Percentiles rank a stretch among this genome's conserved stretches.
Evolutionary conservation across 1,284 basidiomycete species (phyloP).

Genomic region (Ganoderma boninense): DNA sequence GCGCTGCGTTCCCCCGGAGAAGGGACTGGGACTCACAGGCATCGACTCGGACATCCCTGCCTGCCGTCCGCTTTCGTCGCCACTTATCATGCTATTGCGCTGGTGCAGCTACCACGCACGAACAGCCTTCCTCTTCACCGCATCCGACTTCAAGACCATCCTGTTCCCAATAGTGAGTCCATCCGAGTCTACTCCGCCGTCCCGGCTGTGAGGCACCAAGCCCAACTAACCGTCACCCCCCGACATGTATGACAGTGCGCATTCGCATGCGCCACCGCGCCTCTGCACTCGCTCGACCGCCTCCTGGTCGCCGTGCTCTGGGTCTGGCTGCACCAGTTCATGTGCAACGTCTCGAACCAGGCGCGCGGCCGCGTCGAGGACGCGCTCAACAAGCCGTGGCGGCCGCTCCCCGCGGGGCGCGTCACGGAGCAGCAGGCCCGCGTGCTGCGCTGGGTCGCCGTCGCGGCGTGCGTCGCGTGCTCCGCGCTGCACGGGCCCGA

Average conservation of each 20-base stretch:
- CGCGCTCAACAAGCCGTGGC: slow-evolving; percentile 43
- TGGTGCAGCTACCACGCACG: slow-evolving; percentile 20
- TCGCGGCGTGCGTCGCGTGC: slow-evolving; percentile 34
- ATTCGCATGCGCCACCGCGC: slow-evolving; percentile 37
- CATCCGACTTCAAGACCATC: slow-evolving; percentile 40
- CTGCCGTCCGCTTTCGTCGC: neutral
- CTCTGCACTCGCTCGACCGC: slow-evolving; percentile 30
- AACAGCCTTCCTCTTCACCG: slow-evolving; percentile 38
- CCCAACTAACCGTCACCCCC: neutral
- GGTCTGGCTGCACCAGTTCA: slow-evolving; percentile 46
- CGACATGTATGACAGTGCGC: slow-evolving; percentile 23
- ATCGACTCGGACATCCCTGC: neutral
- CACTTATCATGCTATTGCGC: neutral
- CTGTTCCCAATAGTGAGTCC: slow-evolving; percentile 37
- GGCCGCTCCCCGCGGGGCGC: slow-evolving; percentile 46
- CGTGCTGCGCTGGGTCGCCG: slow-evolving; percentile 39
- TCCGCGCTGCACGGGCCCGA: slow-evolving; percentile 36
- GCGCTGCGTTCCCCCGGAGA: neutral
- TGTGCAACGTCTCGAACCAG: slow-evolving; percentile 48
- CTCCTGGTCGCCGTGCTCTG: slow-evolving; percentile 32
- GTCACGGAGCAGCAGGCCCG: slow-evolving; percentile 37
- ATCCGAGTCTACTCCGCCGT: neutral
- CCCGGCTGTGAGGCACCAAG: neutral
- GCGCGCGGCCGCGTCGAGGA: slow-evolving; percentile 41
- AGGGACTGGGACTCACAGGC: neutral